Base-by-base conservation (phyloP, 2,329 filamentous ascomycete genomes). In the Fusarium sp. region DNA sequence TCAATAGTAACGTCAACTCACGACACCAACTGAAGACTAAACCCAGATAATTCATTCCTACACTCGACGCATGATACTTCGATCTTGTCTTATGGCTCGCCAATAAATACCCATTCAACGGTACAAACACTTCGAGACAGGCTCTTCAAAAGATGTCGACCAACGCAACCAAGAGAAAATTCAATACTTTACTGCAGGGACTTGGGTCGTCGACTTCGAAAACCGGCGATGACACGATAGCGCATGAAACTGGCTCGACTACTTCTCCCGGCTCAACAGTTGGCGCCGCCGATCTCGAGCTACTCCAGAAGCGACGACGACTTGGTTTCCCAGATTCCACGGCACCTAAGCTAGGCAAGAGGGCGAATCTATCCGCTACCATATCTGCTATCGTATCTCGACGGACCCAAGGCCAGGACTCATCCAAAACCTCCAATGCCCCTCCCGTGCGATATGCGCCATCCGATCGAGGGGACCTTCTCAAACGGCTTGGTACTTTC, bases 131-230 rank as follows among this genome's bases (percentile, higher is more conserved):
- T 20, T 7, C 10, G 40, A n/a, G 7, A 46, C n/a, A 45, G 25
- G 20, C n/a, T 32, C n/a, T 23, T 46, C 18, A 14, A 43, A 82
- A 63, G 68, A 92, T 94, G 63, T 66, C 63, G 5, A 66, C 49
- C 84, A 92, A 92, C 77, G 88, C 90, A 25, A 93, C 90, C n/a
- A 95, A 94, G 82, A 87, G 92, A 73, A 94, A 94, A 80, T 94
- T 94, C 82, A 92, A 94, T 80, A 87, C 87, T 74, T 85, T 94
- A 18, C 84, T 94, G 28, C 91, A 93, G 76, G 84, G 88, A 71
- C 85, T 91, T 73, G 87, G 87, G 74, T 87, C 82, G 42, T 72
- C 78, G 5, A 71, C 71, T n/a, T 28, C 69, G n/a, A 70, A 32
- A 67, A 55, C 63, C 25, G 40, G 40, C 18, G 56, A 73, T n/a